Percentiles rank a stretch among this genome's conserved stretches.
phyloP scores from a whole-genome alignment of 2,329 filamentous ascomycete genomes.

The Trichoderma sp. region DNA sequence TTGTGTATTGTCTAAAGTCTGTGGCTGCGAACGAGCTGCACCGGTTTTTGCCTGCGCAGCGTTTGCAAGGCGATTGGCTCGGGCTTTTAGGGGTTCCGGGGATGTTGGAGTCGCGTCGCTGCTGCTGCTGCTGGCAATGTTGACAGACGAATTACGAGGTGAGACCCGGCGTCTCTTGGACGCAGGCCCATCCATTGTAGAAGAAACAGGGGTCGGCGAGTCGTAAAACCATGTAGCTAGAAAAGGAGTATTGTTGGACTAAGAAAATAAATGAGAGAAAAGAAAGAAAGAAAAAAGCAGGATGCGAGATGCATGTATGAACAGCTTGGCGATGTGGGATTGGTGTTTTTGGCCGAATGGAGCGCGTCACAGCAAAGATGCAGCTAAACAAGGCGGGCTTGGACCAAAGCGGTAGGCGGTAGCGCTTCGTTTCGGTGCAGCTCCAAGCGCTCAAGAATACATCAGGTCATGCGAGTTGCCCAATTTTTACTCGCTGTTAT shows the following conservation, averaged over 20 bases:
- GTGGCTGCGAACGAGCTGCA: conserved; percentile 61
- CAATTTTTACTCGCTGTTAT: neutral
- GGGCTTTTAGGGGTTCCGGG: conserved; percentile 25
- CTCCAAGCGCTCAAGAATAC: neutral
- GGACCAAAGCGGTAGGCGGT: conserved; percentile 14
- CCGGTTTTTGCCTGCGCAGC: conserved; percentile 68
- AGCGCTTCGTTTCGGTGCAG: neutral
- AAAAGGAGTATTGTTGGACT: neutral
- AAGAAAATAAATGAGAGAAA: neutral
- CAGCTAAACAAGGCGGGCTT: conserved; percentile 13
- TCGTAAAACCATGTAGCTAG: neutral
- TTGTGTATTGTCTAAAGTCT: conserved; percentile 52
- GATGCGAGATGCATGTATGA: neutral
- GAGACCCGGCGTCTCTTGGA: conserved; percentile 66
- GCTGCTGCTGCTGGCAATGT: conserved; percentile 34
- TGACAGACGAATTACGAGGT: conserved; percentile 46
- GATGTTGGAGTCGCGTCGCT: conserved; percentile 27
- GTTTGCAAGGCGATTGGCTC: conserved; percentile 55
- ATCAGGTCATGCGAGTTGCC: neutral
- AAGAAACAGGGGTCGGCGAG: neutral
- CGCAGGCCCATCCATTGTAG: conserved; percentile 55
- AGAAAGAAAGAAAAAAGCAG: neutral
- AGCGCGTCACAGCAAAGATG: conserved; percentile 20
- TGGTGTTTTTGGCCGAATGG: conserved; percentile 17
- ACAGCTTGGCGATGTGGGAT: conserved; percentile 14